Base-by-base conservation (phyloP, 352 stramenopile genomes). In the Pythium diclinum region DNA sequence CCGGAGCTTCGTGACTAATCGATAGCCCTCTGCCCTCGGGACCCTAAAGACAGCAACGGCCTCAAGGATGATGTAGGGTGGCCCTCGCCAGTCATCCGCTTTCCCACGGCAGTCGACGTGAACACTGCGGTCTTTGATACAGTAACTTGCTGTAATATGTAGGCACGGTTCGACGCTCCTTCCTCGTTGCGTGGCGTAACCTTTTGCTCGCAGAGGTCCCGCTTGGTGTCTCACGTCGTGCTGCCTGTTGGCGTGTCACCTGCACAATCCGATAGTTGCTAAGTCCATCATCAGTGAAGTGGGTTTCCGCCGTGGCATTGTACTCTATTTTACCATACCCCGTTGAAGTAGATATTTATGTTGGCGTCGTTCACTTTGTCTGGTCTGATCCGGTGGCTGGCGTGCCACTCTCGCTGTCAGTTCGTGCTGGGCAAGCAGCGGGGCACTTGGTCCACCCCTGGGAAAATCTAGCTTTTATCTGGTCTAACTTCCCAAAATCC, bases 391-490 rank as follows among this genome's bases (percentile, higher is more conserved):
- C 36, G 36, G 10, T 42, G 36, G 36, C 36, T 42, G 36, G 11
- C 36, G 36, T 42, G 36, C 36, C 36, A 42, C 36, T 42, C 36
- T 42, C 36, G 36, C 36, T 42, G 36, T 42, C 36, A 42, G 36
- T 42, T 42, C 36, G 36, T 42, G 36, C 51, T 58, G 28, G 25
- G 30, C 49, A 28, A 28, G 25, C 25, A 28, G 25, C 25, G 25
- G 2, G 25, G 25, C 25, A 28, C 13, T 38, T 56, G 49, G 49
- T 56, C 49, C 30, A 32, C 49, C 49, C 36, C 13, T 42, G 36
- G 3, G 25, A 47, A 58, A 47, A 58, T 47, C 52, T n/a, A 42
- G 25, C 30, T 62, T 52, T n/a, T 54, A 33, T 62, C 44, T 11
- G 6, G 17, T 28, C 23, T 11, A 14, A 4, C n/a, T 16, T 28